Percentiles rank a stretch among this genome's conserved stretches.
Conservation (phyloP, 2,329 filamentous ascomycete species). For the Penicillium hesseltinei region DNA sequence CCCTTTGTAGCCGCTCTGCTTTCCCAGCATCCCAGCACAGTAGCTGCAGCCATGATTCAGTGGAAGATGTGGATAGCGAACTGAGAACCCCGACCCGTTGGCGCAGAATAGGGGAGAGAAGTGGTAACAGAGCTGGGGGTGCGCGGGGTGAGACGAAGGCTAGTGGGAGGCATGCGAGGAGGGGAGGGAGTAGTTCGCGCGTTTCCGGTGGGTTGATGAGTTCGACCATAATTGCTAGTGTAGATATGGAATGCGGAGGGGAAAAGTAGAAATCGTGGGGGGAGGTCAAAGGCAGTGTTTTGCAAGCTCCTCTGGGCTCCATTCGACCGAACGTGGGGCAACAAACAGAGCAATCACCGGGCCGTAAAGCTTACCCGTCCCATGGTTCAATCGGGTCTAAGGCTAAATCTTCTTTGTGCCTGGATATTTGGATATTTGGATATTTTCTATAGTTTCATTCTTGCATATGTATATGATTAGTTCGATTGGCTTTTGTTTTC, state of each 20-base stretch:
- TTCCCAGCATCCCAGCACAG: slow-evolving; percentile 58
- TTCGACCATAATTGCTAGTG: slow-evolving; percentile 48
- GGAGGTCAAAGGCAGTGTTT: neutral
- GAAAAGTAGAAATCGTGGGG: slow-evolving; percentile 2
- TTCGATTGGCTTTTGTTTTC: neutral
- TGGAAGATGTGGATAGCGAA: slow-evolving; percentile 41
- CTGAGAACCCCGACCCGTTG: slow-evolving; percentile 60
- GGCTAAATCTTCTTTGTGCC: neutral
- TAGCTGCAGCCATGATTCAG: slow-evolving; percentile 57
- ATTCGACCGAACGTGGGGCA: slow-evolving; percentile 19
- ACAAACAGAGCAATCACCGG: slow-evolving; percentile 10
- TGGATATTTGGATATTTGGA: neutral
- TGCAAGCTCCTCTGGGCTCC: slow-evolving; percentile 11
- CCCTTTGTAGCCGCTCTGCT: slow-evolving; percentile 53
- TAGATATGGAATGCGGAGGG: slow-evolving; percentile 1
- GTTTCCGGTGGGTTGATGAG: slow-evolving; percentile 56
- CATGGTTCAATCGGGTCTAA: neutral
- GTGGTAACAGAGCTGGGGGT: slow-evolving; percentile 59
- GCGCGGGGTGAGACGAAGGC: slow-evolving; percentile 59
- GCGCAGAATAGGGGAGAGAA: slow-evolving; percentile 62
- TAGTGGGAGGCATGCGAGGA: slow-evolving; percentile 63
- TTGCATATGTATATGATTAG: neutral
- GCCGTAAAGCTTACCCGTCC: neutral
- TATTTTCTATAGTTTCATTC: neutral
- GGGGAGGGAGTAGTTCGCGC: slow-evolving; percentile 57